Conservation (phyloP, 768 basidiomycete genomes). For the Naematelia aurantialba region DNA sequence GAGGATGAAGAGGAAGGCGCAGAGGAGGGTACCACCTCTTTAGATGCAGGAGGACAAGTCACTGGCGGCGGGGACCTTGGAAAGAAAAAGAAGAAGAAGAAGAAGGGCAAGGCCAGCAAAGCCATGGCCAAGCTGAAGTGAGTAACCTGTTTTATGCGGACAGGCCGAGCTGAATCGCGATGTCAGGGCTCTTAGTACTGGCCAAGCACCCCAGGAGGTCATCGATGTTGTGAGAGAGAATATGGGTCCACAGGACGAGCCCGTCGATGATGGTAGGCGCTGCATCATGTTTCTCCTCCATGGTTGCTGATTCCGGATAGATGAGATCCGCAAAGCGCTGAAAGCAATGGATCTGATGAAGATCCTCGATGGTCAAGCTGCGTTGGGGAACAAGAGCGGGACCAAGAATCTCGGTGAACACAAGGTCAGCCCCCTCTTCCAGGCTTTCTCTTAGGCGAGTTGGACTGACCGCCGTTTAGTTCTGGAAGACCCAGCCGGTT, state of each 20-base stretch:
- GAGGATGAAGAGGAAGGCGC: slow-evolving; percentile 30
- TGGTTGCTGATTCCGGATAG: slow-evolving; percentile 33
- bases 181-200: slow-evolving; percentile 31
- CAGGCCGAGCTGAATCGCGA: slow-evolving; percentile 54
- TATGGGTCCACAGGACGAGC: slow-evolving; percentile 59
- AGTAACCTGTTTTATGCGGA: slow-evolving; percentile 46
- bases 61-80: slow-evolving; percentile 53
- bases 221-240: slow-evolving; percentile 66
- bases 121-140: slow-evolving; percentile 54
- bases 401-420: slow-evolving; percentile 81
- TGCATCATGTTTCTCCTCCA: background rate
- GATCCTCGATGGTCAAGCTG: slow-evolving; percentile 74
- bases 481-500: slow-evolving; percentile 97
- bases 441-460: background rate
- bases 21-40: slow-evolving; percentile 11
- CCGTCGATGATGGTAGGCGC: slow-evolving; percentile 54
- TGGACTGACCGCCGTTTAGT: slow-evolving; percentile 53
- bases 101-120: slow-evolving; percentile 64
- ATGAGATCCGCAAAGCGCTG: slow-evolving; percentile 65
- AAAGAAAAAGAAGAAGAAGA: slow-evolving; percentile 83
- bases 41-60: slow-evolving; percentile 20
- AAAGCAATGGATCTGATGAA: slow-evolving; percentile 81
- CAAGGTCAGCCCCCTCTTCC: too few species aligned
- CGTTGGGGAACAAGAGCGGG: slow-evolving; percentile 64
- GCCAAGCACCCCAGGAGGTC: slow-evolving; percentile 50